These are phyloP conservation scores for Acrasis kona DNA, from an alignment of 78 protist species.

Conservation along the genomic window DNA sequence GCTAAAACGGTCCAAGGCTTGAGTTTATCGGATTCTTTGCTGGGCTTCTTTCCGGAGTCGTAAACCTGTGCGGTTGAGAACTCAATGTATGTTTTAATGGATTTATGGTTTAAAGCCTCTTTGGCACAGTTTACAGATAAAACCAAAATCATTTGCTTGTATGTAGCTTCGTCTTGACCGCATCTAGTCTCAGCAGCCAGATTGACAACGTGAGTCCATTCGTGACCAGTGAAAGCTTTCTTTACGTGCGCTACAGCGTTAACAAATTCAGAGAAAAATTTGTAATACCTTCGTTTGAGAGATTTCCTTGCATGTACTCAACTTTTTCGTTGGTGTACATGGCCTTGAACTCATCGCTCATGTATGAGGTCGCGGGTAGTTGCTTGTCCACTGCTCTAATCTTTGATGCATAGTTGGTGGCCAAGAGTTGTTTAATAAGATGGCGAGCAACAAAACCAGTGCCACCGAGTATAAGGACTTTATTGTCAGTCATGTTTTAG, in stretches of 20 bases:
- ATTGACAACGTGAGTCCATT: constrained; percentile 69
- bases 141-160: constrained; percentile 50
- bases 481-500: too few relatives aligned
- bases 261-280: too few relatives aligned
- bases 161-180: constrained; percentile 64
- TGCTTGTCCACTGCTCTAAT: constrained; percentile 84
- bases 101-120: constrained; percentile 44
- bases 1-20: constrained; percentile 80
- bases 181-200: constrained; percentile 81
- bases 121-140: constrained; percentile 42
- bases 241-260: too few relatives aligned
- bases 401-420: constrained; percentile 30
- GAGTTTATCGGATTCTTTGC: constrained; percentile 45
- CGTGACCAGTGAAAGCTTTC: constrained; percentile 35
- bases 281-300: not conserved
- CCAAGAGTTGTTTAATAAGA: constrained; percentile 63
- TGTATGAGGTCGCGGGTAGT: constrained; percentile 64
- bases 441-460: constrained; percentile 87
- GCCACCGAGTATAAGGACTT: constrained; percentile 84
- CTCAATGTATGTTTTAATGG: constrained; percentile 64
- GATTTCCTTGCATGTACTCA: constrained; percentile 70
- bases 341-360: constrained; percentile 26
- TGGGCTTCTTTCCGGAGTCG: constrained; percentile 54
- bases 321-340: constrained; percentile 46
- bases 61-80: constrained; percentile 86